Conservation (phyloP, 2,329 filamentous ascomycete genomes). For the Aspergillus texensis region DNA sequence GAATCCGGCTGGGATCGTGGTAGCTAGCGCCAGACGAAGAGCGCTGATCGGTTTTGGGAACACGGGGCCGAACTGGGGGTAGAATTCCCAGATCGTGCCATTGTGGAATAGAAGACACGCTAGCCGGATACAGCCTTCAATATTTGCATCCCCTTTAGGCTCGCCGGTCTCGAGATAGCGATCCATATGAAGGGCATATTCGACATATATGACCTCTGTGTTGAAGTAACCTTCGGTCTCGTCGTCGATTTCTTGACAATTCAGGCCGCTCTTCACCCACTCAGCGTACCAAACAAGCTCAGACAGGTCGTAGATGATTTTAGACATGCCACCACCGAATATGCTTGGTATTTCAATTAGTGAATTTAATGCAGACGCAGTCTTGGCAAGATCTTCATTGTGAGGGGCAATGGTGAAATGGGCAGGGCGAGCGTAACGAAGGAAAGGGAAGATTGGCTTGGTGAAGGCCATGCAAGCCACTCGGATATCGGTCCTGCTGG, state of each 20-base stretch:
- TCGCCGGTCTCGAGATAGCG: constrained; percentile 39
- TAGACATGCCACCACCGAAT: constrained; percentile 34
- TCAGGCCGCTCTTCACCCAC: constrained; percentile 36
- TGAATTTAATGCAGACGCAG: constrained; percentile 37
- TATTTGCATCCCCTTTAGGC: constrained; percentile 38
- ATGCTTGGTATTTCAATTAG: constrained; percentile 39
- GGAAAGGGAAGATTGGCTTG: constrained; percentile 43
- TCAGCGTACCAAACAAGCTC: constrained; percentile 42
- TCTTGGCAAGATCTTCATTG: constrained; percentile 30
- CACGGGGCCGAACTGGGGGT: constrained; percentile 37
- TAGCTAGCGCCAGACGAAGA: constrained; percentile 36
- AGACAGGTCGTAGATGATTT: constrained; percentile 38
- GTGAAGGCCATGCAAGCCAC: constrained; percentile 43
- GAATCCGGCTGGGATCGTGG: constrained; percentile 34
- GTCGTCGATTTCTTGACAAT: constrained; percentile 35
- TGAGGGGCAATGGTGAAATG: constrained; percentile 34
- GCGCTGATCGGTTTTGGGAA: constrained; percentile 38
- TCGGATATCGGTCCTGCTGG: constrained; percentile 42
- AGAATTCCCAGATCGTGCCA: constrained; percentile 43
- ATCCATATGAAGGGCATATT: constrained; percentile 41
- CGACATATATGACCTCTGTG: constrained; percentile 42
- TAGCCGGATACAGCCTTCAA: constrained; percentile 43
- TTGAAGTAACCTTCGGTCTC: constrained; percentile 45
- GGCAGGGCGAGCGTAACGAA: constrained; percentile 37
- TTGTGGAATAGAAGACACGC: constrained; percentile 44